phyloP scores from a whole-genome alignment of 495 filamentous ascomycete species.

The Melanomma pulvis-pyrius region DNA sequence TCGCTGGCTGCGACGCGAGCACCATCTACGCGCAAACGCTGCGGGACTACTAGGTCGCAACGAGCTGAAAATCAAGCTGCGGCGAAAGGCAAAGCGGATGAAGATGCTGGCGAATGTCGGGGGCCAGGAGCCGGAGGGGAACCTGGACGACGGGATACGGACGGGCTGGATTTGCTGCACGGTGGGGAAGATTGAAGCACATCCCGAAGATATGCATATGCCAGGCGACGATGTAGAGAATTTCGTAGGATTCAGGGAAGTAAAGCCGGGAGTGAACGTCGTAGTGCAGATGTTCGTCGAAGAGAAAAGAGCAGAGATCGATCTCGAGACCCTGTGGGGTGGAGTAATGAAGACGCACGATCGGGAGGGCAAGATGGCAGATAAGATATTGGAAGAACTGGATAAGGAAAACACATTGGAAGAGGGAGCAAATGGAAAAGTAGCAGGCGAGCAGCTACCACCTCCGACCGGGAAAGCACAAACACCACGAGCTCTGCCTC shows the following conservation, averaged over 20 bases:
- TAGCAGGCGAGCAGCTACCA: not conserved
- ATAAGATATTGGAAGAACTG: slow-evolving; percentile 11
- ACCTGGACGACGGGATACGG: slow-evolving; percentile 74
- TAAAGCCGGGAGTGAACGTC: slow-evolving; percentile 60
- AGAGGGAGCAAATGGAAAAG: not conserved
- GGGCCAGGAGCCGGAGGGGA: slow-evolving; percentile 49
- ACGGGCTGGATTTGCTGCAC: slow-evolving; percentile 98
- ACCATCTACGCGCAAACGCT: slow-evolving; percentile 71
- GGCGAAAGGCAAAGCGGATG: slow-evolving; percentile 75
- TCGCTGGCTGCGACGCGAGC: slow-evolving; percentile 75
- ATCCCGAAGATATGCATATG: slow-evolving; percentile 23
- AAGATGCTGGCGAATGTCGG: slow-evolving; percentile 69
- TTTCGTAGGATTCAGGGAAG: slow-evolving; percentile 76
- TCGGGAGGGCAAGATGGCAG: slow-evolving; percentile 29
- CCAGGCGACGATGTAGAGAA: slow-evolving; percentile 44
- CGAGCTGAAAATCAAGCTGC: slow-evolving; percentile 84
- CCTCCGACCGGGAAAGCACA: not conserved
- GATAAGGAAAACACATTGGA: slow-evolving; percentile 2
- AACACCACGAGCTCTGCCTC: not conserved
- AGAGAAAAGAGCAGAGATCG: slow-evolving; percentile 78
- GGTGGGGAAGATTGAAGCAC: slow-evolving; percentile 67
- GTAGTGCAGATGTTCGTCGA: slow-evolving; percentile 92
- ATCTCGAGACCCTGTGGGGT: slow-evolving; percentile 81
- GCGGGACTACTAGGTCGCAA: slow-evolving; percentile 89
- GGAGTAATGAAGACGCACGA: slow-evolving; percentile 48